Base-by-base conservation (phyloP, 306 rosid genomes). In the Morella rubra region DNA sequence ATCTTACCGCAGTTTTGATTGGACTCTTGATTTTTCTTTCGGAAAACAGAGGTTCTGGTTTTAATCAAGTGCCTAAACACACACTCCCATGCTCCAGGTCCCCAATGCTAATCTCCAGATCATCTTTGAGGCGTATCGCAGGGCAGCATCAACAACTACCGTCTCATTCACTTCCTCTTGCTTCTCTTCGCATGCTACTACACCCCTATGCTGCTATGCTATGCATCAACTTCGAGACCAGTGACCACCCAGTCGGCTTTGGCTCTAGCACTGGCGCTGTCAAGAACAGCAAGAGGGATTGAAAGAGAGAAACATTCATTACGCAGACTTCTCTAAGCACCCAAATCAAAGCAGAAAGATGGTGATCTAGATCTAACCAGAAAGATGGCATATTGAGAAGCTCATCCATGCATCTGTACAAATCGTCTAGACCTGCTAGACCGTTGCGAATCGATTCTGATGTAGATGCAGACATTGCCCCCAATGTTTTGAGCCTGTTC, bases 331-430 rank as follows among this genome's bases (percentile, higher is more conserved):
- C 85, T 53, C 86, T 76, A 14, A 85, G 14, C 24, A 81, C 82
- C 61, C 55, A 75, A 9, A 80, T 67, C 79, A 84, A 59, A 1
- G 55, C 32, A 32, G 47, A 49, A 2, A 79, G 16, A 3, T 87
- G 80, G 19, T 87, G 81, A 70, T 85, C 90, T 59, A n/a, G 76
- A 74, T 74, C 78, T 49, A 83, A 54, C 8, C n/a, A n/a, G n/a
- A n/a, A n/a, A n/a, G 96, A 90, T 41, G 90, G 27, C 91, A 89
- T 42, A 6, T 76, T 75, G 47, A 93, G 89, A 87, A 91, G 87
- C 67, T 81, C 87, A 68, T 88, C 89, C 76, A 91, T 79, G 67
- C 82, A 72, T 10, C 76, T 76, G 8, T 87, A 87, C 72, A 91
- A 67, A 51, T 85, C 87, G 47, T 87, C 84, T 19, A 91, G 85